These are phyloP conservation scores for Linnemannia zychae DNA, from an alignment of 192 early-diverging fungal species.

Conservation along the genomic window DNA sequence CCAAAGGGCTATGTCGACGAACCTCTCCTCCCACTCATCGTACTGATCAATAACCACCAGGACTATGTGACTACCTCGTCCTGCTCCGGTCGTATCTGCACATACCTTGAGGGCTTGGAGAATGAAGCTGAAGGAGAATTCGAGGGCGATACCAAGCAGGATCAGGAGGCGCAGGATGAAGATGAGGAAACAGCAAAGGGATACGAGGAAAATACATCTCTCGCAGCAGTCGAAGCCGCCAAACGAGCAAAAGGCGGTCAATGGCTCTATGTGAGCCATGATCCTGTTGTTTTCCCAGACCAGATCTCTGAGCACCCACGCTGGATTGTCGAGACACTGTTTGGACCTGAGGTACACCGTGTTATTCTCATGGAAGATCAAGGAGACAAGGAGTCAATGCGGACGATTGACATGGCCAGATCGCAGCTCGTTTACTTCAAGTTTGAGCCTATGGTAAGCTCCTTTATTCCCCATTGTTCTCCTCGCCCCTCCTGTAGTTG, in stretches of 20 bases:
- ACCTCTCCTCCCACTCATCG: conserved; percentile 61
- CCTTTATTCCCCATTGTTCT: background rate
- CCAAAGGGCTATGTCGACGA: conserved; percentile 69
- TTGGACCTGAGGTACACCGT: conserved; percentile 48
- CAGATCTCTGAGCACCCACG: conserved; percentile 11
- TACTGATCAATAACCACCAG: conserved; percentile 63
- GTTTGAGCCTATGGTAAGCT: conserved; percentile 66
- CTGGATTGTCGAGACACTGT: conserved; percentile 47
- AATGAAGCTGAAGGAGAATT: background rate
- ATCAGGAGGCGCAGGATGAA: background rate
- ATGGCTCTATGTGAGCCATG: conserved; percentile 67
- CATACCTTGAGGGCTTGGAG: conserved; percentile 63
- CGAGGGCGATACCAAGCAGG: background rate
- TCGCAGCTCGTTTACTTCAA: conserved; percentile 63
- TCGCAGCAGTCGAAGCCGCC: conserved; percentile 31
- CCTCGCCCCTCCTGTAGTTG: too few species aligned
- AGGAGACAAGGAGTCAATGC: background rate
- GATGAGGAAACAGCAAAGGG: conserved; percentile 30
- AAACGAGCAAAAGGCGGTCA: conserved; percentile 60
- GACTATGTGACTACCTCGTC: conserved; percentile 69
- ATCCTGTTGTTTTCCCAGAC: conserved; percentile 49
- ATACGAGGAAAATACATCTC: conserved; percentile 34
- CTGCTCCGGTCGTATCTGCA: conserved; percentile 66
- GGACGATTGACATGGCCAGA: conserved; percentile 25
- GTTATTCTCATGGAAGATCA: conserved; percentile 42